Evolutionary conservation across 805 yeast species (phyloP), one percentile per base, ranked within the genome.

Genomic region (Wickerhamiella vanderwaltii): DNA sequence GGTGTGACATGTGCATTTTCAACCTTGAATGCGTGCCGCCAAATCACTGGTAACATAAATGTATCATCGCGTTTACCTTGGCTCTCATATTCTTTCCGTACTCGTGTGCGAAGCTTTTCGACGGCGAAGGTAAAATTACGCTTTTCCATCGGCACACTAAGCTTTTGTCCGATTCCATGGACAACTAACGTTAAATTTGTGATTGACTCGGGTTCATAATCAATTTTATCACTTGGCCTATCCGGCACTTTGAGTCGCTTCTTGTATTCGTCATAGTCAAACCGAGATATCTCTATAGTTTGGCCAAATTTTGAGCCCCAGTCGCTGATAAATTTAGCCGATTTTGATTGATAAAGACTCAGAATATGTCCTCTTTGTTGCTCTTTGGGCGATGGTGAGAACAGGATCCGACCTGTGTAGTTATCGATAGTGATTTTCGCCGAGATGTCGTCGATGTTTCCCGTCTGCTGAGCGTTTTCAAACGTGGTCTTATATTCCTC

Each of bases 141-240:
- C 26, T 80, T 75, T 47, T 85, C 86, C 51, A 79, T 82, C 52
- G 74, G 75, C 33, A 76, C 71, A 3, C 94, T 91, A 43, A 91
- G 64, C 28, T 79, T 74, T 58, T 88, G 98, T 1, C 98, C 98
- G 47, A 91, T 83, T 0, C 98, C 97, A 59, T 88, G 98, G 34
- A 88, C 72, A 49, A 94, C 88, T 9, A 88, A 64, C 1, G 87
- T 73, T 48, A 88, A 63, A 53, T 77, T 78, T 22, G 72, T 74
- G 22, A 75, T 59, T 24, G 66, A 61, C 39, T 68, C 41, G 2
- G 62, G 61, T 28, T 22, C 41, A 42, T 49, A 50, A 17, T 43
- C 50, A 9, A 47, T 39, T 19, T 47, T 46, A 43, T 57, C 62
- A 6, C 53, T 50, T 6, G 48, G 47, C 9, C 60, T 47, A 28